Evolutionary conservation across 1,284 basidiomycete genomes (phyloP), one percentile per base, ranked within the genome.

Genomic region (Apiotrichum domesticum): DNA sequence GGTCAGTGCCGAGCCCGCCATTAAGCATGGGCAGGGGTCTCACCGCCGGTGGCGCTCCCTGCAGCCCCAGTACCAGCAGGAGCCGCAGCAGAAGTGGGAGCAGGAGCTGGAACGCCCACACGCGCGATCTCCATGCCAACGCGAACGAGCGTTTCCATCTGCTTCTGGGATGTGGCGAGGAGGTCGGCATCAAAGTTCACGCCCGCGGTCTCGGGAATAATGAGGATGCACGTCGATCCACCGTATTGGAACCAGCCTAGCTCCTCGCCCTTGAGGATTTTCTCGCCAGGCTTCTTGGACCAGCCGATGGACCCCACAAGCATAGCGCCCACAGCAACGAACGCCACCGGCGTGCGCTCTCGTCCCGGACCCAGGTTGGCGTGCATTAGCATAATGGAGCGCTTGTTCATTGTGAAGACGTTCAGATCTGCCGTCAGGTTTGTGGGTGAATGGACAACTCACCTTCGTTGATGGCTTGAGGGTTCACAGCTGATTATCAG

Each of bases 391-490:
- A 55, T 34, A 33, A 53, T 34, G 43, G 60, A 45, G 54, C 66
- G 53, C 57, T 66, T 57, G 63, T 64, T 55, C 37, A 40, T 35
- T 4, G 50, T 57, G 56, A 63, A 56, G 4, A 55, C 57, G 56
- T 58, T 55, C 11, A 62, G 56, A 40, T 63, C 62, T 46, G 47
- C 42, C 44, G 45, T 56, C 47, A 43, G 50, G 13, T 4, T 21
- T 62, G 59, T 40, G 57, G 6, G 9, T 11, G n/a, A 21, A 21
- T 14, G 9, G 29, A 14, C 21, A 14, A 54, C 68, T 61, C 33
- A 70, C 72, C 62, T 72, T 85, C 84, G 64, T 87, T 90, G 58
- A 93, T 81, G 0, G 88, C 89, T 72, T 90, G 87, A 0, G 90
- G 90, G 67, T 76, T 76, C 15, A 75, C 74, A 32, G 74, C 51